Evolutionary conservation across 345 rosid species (phyloP), one percentile per base, ranked within the genome.

Genomic region (Diplotaxis tenuifolia): DNA sequence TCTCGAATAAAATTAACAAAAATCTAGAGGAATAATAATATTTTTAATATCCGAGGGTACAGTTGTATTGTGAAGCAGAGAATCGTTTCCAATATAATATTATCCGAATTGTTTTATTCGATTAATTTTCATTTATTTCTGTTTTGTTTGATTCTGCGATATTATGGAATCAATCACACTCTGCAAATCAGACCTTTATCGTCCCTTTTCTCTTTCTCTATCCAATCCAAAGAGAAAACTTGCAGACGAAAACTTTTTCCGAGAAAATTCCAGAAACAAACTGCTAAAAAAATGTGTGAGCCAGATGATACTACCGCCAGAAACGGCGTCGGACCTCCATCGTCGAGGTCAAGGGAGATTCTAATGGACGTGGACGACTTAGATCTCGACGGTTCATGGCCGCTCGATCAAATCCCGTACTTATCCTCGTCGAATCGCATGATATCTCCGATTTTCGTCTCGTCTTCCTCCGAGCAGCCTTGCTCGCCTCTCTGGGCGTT

Each of bases 401-500:
- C 96, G 12, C 78, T 86, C 71, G 97, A 93, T 83, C 96, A 86
- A 76, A 77, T 85, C 79, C 80, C 86, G 67, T 85, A 78, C 72
- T 59, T 62, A 53, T 73, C 70, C 5, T 54, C 73, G 18, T 50
- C 87, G 10, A 84, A 78, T 29, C 92, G 87, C 21, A 66, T 83
- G 81, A 62, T 73, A 12, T 90, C 97, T 22, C 91, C 97, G 0
- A 61, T 83, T 45, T 54, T 86, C 40, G 27, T 73, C 18, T 77
- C 40, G 0, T 80, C 34, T 56, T 73, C 89, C 60, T 65, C 96
- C 14, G 96, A 88, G 12, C 93, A 75, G 74, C 96, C 97, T 40
- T 81, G 80, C 67, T 90, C 98, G 4, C 97, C 98, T 80, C 92
- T 93, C 5, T 90, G 96, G 94, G 91, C 91, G 53, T 93, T 93